A percentile compares a stretch with the other conserved stretches of the same genome.
Evolutionary conservation across 2,329 filamentous ascomycete genomes (phyloP).

Genomic region (Pleomassaria siparia): DNA sequence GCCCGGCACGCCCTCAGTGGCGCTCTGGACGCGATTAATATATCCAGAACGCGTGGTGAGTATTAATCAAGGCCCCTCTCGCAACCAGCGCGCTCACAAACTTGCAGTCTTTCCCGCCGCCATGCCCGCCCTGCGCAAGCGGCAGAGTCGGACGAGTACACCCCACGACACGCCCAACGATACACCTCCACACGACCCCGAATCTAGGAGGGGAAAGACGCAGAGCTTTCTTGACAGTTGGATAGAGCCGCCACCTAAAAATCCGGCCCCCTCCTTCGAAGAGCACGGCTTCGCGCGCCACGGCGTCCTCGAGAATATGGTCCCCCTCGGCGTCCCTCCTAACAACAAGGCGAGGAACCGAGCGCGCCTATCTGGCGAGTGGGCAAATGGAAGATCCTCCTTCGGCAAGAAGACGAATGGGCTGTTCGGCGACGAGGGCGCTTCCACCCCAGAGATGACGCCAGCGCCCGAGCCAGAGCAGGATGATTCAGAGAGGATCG

Average conservation of each 20-base stretch:
- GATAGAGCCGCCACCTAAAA: slow-evolving; percentile 60
- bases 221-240: slow-evolving; percentile 49
- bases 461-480: slow-evolving; percentile 42
- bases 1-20: slow-evolving; percentile 29
- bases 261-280: slow-evolving; percentile 69
- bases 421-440: slow-evolving; percentile 43
- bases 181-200: slow-evolving; percentile 26
- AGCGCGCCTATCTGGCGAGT: slow-evolving; percentile 48
- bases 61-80: slow-evolving; percentile 14
- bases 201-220: slow-evolving; percentile 33
- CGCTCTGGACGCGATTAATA: slow-evolving; percentile 26
- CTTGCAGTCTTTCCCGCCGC: slow-evolving; percentile 28
- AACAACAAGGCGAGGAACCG: slow-evolving; percentile 61
- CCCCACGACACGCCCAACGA: slow-evolving; percentile 36
- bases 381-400: slow-evolving; percentile 40
- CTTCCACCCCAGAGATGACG: slow-evolving; percentile 50
- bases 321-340: slow-evolving; percentile 73
- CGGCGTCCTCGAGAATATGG: slow-evolving; percentile 82
- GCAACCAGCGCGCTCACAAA: slow-evolving; percentile 34
- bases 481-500: slow-evolving; percentile 42
- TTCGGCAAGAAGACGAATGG: slow-evolving; percentile 46
- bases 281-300: slow-evolving; percentile 72
- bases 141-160: slow-evolving; percentile 41
- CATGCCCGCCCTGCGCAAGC: slow-evolving; percentile 43
- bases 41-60: slow-evolving; percentile 37